Base-by-base conservation (phyloP, 129 eudicot species). In the Lonicera japonica region DNA sequence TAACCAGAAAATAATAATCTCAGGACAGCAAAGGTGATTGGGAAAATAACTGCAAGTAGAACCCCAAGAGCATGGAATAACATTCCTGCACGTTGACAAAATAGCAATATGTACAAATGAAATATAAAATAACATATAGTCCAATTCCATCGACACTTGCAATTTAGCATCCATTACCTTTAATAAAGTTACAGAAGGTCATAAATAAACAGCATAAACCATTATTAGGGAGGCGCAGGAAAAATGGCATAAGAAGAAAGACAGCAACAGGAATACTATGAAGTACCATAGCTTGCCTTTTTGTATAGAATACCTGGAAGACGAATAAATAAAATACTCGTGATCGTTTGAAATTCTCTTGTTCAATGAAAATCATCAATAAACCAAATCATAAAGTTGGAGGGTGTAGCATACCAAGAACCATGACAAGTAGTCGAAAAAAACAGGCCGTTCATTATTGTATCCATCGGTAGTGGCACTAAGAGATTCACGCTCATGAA, bases 401-500 rank as follows among this genome's bases (percentile, higher is more conserved):
- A 0, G 51, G 51, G 14, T 45, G 16, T 16, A 50, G 19, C 8
- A 50, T 50, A 50, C n/a, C 55, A 14, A 74, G 82, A 94, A 88
- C 77, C 78, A 69, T 54, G 99, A 72, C 60, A 80, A 76, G 74
- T 85, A 85, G 76, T 94, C 96, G 64, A 94, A 94, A 82, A 81
- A 94, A 62, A 85, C 64, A 21, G 99, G 80, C 13, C 85, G 80
- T 40, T 72, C 95, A 59, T 77, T 65, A n/a, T 66, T 64, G 17
- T 62, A 41, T 65, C 36, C 70, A 22, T 59, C 67, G 70, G 58
- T 56, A 69, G 82, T 58, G 55, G 54, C 68, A 66, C 56, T 51
- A 57, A 68, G 54, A 73, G 70, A 62, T 65, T 61, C 75, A 20
- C 89, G 66, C 68, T 80, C 75, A 70, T 39, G 71, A 5, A 87